A percentile compares a stretch with the other conserved stretches of the same genome.
Evolutionary conservation across 148 eudicot species (phyloP).

Genomic region (Chenopodium album): DNA sequence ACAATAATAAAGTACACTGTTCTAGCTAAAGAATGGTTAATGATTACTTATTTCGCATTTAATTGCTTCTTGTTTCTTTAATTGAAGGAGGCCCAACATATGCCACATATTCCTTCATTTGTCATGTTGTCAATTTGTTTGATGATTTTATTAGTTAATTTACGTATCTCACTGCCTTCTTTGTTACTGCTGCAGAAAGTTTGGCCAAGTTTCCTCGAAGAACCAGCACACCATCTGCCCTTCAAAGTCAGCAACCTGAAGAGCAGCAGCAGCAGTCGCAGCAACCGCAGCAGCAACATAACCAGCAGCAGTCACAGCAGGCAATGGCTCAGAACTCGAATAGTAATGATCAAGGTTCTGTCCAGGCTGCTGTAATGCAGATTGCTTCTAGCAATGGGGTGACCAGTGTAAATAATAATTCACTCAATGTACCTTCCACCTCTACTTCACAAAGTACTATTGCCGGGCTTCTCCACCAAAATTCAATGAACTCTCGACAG

Average conservation of each 20-base stretch:
- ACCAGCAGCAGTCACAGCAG: constrained; percentile 35
- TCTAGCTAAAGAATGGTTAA: background rate
- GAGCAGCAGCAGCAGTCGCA: constrained; percentile 47
- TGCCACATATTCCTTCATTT: background rate
- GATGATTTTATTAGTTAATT: background rate
- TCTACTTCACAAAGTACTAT: constrained; percentile 56
- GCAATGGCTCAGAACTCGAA: constrained; percentile 46
- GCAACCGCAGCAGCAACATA: constrained; percentile 29
- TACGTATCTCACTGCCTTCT: constrained; percentile 8
- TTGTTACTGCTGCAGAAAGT: constrained; percentile 59
- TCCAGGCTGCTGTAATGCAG: constrained; percentile 49
- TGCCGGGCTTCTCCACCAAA: constrained; percentile 71
- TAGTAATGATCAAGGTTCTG: constrained; percentile 46
- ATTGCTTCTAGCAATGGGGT: constrained; percentile 56
- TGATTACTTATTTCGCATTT: background rate
- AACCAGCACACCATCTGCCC: constrained; percentile 50
- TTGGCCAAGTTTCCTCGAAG: constrained; percentile 89
- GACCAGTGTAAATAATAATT: constrained; percentile 57
- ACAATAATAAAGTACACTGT: background rate
- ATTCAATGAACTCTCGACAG: constrained; percentile 66
- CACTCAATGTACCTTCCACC: constrained; percentile 45
- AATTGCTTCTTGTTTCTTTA: background rate
- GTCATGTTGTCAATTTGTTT: background rate
- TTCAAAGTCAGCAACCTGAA: constrained; percentile 51
- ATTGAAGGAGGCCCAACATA: background rate